Evolutionary conservation across 2,329 filamentous ascomycete species (phyloP).

Genomic region (Botrytis deweyae): DNA sequence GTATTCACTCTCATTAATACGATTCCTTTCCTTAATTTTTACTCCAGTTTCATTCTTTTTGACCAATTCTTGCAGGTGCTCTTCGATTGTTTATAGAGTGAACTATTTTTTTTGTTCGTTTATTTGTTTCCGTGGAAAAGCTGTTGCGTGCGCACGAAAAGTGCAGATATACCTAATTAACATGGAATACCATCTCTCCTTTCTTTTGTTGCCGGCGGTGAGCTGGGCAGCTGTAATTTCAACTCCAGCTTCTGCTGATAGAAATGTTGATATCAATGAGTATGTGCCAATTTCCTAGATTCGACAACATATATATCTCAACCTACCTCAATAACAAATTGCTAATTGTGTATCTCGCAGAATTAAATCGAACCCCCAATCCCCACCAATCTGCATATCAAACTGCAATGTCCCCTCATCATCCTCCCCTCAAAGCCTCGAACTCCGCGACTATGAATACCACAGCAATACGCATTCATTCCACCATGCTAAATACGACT

Average conservation of each 20-base stretch:
- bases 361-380: not conserved
- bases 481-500: conserved; percentile 9
- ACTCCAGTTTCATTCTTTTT: not conserved
- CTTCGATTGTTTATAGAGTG: not conserved
- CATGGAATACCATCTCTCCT: conserved; percentile 17
- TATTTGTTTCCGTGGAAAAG: not conserved
- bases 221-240: conserved; percentile 15
- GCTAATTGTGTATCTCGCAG: conserved; percentile 2
- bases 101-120: not conserved
- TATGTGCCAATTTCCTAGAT: not conserved
- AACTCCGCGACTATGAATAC: conserved; percentile 13
- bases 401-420: not conserved
- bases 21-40: not conserved
- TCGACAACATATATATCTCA: not conserved
- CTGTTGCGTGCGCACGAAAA: conserved; percentile 7
- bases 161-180: conserved; percentile 10
- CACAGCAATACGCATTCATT: conserved; percentile 1
- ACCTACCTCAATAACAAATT: not conserved
- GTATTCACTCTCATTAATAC: conserved; percentile 12
- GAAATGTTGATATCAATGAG: not conserved
- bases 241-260: not conserved
- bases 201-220: conserved; percentile 14
- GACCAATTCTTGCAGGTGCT: not conserved
- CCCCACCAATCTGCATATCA: not conserved
- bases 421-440: not conserved